phyloP scores from a whole-genome alignment of 495 filamentous ascomycete species.

The Hypoxylon subgilvum region DNA sequence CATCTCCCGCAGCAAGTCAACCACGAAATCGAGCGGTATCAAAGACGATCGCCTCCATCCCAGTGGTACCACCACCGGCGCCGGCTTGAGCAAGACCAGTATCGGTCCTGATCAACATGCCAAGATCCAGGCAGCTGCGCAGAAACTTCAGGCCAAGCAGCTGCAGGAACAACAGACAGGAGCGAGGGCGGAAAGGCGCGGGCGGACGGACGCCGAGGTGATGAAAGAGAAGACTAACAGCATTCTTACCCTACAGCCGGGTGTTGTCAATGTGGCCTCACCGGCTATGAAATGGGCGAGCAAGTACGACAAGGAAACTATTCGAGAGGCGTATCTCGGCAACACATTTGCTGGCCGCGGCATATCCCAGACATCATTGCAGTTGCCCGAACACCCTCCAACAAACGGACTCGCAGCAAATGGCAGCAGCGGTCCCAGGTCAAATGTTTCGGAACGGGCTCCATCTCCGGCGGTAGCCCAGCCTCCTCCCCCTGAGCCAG shows the following conservation, averaged over 20 bases:
- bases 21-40: slow-evolving; percentile 53
- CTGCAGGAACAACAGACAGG: slow-evolving; percentile 44
- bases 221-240: slow-evolving; percentile 83
- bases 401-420: slow-evolving; percentile 31
- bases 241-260: slow-evolving; percentile 85
- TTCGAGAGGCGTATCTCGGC: slow-evolving; percentile 79
- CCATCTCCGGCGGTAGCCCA: slow-evolving; percentile 24
- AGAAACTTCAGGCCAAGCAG: slow-evolving; percentile 71
- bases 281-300: slow-evolving; percentile 96
- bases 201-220: slow-evolving; percentile 60
- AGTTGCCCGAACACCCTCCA: slow-evolving; percentile 39
- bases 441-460: slow-evolving; percentile 46
- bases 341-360: slow-evolving; percentile 73
- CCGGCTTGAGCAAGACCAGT: slow-evolving; percentile 77
- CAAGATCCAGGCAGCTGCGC: slow-evolving; percentile 86
- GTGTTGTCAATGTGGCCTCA: slow-evolving; percentile 83
- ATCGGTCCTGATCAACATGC: slow-evolving; percentile 92
- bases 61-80: slow-evolving; percentile 52
- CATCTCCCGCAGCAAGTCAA: slow-evolving; percentile 71
- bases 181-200: slow-evolving; percentile 46
- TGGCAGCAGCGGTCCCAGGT: slow-evolving; percentile 38
- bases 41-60: slow-evolving; percentile 41
- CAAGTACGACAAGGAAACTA: slow-evolving; percentile 83
- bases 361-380: slow-evolving; percentile 30
- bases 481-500: slow-evolving; percentile 7